Percentiles rank a stretch among this genome's conserved stretches.
These are phyloP conservation scores for Xylaria sp. DNA, from an alignment of 2,329 filamentous ascomycete genomes.

Conservation along the genomic window DNA sequence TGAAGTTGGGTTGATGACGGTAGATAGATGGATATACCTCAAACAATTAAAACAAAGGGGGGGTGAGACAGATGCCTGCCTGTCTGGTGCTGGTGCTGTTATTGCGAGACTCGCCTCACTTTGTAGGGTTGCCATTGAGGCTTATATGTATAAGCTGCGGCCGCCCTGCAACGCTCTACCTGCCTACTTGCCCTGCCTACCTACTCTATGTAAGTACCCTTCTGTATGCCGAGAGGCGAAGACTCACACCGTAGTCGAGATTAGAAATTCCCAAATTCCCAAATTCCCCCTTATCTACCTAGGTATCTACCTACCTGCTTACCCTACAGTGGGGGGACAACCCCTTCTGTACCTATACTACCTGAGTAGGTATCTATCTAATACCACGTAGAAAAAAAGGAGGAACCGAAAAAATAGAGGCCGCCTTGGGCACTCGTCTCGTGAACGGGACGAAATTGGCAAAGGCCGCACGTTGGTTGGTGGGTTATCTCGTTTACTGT, in stretches of 20 bases:
- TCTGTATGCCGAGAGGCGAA: background rate
- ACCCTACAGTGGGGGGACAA: too few species aligned
- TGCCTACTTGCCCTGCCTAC: background rate
- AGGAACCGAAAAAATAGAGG: background rate
- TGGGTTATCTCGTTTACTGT: background rate
- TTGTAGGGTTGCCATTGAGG: background rate
- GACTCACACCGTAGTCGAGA: background rate
- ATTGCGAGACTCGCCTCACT: conserved; percentile 8
- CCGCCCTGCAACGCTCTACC: background rate
- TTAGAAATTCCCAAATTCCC: conserved; percentile 5
- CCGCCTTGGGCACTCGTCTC: background rate
- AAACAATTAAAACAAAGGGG: background rate
- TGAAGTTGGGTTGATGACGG: conserved; percentile 2
- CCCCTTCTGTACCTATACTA: too few species aligned
- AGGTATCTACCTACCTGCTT: background rate
- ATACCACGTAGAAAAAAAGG: background rate
- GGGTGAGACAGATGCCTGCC: background rate
- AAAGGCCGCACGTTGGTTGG: background rate
- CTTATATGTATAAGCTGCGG: conserved; percentile 25
- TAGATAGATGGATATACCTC: background rate
- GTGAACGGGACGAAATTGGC: background rate
- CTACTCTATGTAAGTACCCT: too few species aligned
- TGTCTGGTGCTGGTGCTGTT: too few species aligned
- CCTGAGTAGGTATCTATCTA: too few species aligned
- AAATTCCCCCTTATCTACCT: background rate